phyloP scores from a whole-genome alignment of 78 protist species.

The Dictyostelium discoideum region DNA sequence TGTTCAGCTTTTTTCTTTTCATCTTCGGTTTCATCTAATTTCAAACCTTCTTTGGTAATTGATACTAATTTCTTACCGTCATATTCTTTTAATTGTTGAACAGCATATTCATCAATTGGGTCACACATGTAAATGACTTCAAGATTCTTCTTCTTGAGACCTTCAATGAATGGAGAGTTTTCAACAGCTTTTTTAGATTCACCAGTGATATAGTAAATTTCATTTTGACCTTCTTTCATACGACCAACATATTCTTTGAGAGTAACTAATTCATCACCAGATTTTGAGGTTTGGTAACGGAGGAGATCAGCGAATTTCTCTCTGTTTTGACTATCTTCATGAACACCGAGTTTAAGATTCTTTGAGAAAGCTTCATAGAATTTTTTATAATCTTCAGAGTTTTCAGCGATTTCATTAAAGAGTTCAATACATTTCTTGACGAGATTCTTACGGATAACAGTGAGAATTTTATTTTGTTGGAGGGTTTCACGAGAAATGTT shows the following conservation, averaged over 20 bases:
- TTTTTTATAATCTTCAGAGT: conserved; percentile 98
- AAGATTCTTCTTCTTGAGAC: conserved; percentile 82
- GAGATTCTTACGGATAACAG: conserved; percentile 98
- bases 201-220: conserved; percentile 99
- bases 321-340: conserved; percentile 99
- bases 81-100: conserved; percentile 99
- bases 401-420: conserved; percentile 97
- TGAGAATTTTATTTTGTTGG: conserved; percentile 99
- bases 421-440: conserved; percentile 99
- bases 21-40: conserved; percentile 96
- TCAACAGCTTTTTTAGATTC: conserved; percentile 91
- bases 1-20: conserved; percentile 96
- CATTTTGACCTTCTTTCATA: conserved; percentile 99
- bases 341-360: conserved; percentile 99
- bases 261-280: conserved; percentile 96
- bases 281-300: conserved; percentile 97
- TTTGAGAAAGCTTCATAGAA: conserved; percentile 98
- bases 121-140: conserved; percentile 99
- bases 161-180: conserved; percentile 98
- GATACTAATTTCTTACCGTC: conserved; percentile 99
- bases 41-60: conserved; percentile 99
- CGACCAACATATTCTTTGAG: conserved; percentile 98
- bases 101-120: conserved; percentile 99
- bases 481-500: conserved; percentile 99
- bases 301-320: conserved; percentile 97